Conservation (phyloP, 192 early-diverging fungal genomes). For the Phycomyces nitens region DNA sequence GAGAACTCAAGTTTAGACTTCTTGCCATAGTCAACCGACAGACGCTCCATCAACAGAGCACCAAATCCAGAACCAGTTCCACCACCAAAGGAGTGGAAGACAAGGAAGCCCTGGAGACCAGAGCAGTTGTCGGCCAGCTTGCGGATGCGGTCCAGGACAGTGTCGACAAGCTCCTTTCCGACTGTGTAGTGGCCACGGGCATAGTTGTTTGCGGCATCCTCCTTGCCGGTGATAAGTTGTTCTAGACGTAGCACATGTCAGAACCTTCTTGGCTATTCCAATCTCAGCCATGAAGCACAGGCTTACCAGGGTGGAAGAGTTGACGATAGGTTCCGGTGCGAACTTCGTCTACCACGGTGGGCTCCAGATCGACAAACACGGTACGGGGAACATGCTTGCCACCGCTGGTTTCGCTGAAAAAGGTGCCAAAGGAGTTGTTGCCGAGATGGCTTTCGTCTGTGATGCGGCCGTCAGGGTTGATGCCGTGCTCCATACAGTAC, state of each 20-base stretch:
- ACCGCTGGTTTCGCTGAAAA: slow-evolving; percentile 98
- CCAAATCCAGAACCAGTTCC: slow-evolving; percentile 83
- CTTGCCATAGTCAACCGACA: slow-evolving; percentile 42
- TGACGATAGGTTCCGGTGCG: slow-evolving; percentile 96
- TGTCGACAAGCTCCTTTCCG: slow-evolving; percentile 97
- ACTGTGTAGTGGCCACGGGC: slow-evolving; percentile 99
- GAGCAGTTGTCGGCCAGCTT: slow-evolving; percentile 96
- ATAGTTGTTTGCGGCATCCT: slow-evolving; percentile 99
- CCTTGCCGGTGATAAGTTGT: slow-evolving; percentile 99
- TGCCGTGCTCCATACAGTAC: slow-evolving; percentile 93
- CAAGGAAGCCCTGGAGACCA: slow-evolving; percentile 97
- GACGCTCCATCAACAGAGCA: slow-evolving; percentile 39
- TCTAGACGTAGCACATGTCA: slow-evolving; percentile 40
- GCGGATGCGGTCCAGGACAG: slow-evolving; percentile 92
- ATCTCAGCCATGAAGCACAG: not conserved
- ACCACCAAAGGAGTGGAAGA: slow-evolving; percentile 99
- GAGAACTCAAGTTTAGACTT: slow-evolving; percentile 68
- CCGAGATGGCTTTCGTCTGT: slow-evolving; percentile 9
- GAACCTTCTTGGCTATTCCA: not conserved
- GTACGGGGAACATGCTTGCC: slow-evolving; percentile 99
- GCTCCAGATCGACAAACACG: slow-evolving; percentile 96
- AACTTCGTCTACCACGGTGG: slow-evolving; percentile 96
- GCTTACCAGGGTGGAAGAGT: slow-evolving; percentile 52
- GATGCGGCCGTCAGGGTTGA: slow-evolving; percentile 91
- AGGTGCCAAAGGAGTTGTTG: slow-evolving; percentile 82